Evolutionary conservation across 345 rosid species (phyloP).

Genomic region (Barbarea vulgaris): DNA sequence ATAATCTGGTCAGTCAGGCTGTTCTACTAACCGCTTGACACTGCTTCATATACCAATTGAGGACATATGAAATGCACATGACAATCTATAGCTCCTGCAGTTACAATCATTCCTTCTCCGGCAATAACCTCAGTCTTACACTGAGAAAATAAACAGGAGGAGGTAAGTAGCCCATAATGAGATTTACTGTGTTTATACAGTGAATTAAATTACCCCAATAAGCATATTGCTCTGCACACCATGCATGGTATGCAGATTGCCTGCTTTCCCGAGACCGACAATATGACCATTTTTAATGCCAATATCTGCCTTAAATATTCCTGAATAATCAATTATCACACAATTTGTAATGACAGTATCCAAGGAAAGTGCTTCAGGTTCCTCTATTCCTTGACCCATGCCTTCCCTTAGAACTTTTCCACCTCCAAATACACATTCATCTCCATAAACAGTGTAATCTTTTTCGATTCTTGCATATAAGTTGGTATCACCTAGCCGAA

Average conservation of each 20-base stretch:
- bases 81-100: constrained; percentile 96
- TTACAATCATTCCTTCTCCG: constrained; percentile 88
- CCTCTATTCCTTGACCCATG: constrained; percentile 83
- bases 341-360: constrained; percentile 88
- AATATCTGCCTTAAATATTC: constrained; percentile 89
- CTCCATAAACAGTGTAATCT: constrained; percentile 81
- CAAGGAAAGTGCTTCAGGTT: constrained; percentile 52
- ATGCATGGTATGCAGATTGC: constrained; percentile 88
- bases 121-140: constrained; percentile 91
- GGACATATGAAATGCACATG: constrained; percentile 99
- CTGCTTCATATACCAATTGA: constrained; percentile 85
- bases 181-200: constrained; percentile 6
- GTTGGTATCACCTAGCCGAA: constrained; percentile 85
- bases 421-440: constrained; percentile 97
- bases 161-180: constrained; percentile 8
- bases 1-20: constrained; percentile 18
- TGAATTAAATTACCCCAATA: constrained; percentile 66
- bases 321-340: constrained; percentile 79
- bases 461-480: constrained; percentile 85
- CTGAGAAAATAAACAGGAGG: constrained; percentile 41
- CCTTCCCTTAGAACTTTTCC: constrained; percentile 99
- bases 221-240: constrained; percentile 56
- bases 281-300: constrained; percentile 77
- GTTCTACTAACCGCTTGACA: constrained; percentile 82
- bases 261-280: constrained; percentile 78